Percentiles rank a stretch among this genome's conserved stretches.
phyloP scores from a whole-genome alignment of 2,329 filamentous ascomycete genomes.

The Scedosporium apiospermum region DNA sequence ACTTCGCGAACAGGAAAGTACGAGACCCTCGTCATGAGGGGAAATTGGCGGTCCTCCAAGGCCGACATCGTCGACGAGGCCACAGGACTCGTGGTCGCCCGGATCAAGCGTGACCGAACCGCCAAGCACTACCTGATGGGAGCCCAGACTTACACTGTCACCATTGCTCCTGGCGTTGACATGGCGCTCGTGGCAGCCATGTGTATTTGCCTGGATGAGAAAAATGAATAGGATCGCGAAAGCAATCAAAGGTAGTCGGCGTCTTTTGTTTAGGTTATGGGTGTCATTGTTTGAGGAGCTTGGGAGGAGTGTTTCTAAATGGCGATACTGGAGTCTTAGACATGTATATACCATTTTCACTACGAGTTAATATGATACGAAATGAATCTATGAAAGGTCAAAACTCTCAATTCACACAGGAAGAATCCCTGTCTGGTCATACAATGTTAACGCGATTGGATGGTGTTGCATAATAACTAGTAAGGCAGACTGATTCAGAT shows the following conservation, averaged over 20 bases:
- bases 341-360: too few species aligned
- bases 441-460: too few species aligned
- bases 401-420: too few species aligned
- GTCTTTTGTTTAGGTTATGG: neutral
- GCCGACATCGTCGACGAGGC: slow-evolving; percentile 48
- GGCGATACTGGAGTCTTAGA: too few species aligned
- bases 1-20: slow-evolving; percentile 33
- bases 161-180: slow-evolving; percentile 56
- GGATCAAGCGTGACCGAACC: slow-evolving; percentile 50
- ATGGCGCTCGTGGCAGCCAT: slow-evolving; percentile 55
- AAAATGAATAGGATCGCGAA: slow-evolving; percentile 27
- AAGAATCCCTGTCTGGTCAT: too few species aligned
- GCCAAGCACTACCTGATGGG: slow-evolving; percentile 47
- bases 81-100: slow-evolving; percentile 41
- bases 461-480: too few species aligned
- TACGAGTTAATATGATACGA: too few species aligned
- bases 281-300: neutral
- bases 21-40: slow-evolving; percentile 46
- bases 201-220: slow-evolving; percentile 60
- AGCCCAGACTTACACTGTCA: slow-evolving; percentile 57
- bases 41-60: slow-evolving; percentile 47
- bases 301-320: neutral
- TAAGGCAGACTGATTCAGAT: too few species aligned
- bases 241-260: neutral
- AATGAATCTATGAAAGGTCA: too few species aligned